Evolutionary conservation across 208 protist species (phyloP).

Genomic region (Balamuthia mandrillaris): DNA sequence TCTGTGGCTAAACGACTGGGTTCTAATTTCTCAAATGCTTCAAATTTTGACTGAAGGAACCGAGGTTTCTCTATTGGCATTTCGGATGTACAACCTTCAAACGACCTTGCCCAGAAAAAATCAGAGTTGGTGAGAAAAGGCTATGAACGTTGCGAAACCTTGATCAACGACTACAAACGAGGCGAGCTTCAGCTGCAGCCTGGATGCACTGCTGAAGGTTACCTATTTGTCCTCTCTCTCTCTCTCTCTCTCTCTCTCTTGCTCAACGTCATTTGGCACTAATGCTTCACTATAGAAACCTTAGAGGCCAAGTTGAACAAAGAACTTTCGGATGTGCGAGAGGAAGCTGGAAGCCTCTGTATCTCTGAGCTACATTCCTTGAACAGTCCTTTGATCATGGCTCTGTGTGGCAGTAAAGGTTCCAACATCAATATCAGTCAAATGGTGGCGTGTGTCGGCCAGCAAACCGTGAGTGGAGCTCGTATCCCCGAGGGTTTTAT

Average conservation of each 20-base stretch:
- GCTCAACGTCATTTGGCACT: neutral
- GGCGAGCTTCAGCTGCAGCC: neutral
- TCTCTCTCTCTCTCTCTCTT: too few species aligned
- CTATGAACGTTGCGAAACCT: constrained; percentile 69
- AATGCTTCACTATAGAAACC: constrained; percentile 36
- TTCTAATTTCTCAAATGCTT: neutral
- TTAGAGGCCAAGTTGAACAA: constrained; percentile 85
- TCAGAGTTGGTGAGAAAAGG: constrained; percentile 82
- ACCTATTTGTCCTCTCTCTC: too few species aligned
- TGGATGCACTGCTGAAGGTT: too few species aligned
- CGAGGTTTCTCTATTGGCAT: constrained; percentile 99
- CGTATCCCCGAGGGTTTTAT: constrained; percentile 97
- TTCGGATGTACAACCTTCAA: constrained; percentile 90
- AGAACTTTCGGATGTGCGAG: constrained; percentile 94
- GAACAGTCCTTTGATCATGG: constrained; percentile 99
- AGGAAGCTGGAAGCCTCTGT: constrained; percentile 92
- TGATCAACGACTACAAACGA: constrained; percentile 20
- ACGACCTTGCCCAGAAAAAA: constrained; percentile 83
- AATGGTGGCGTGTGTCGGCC: constrained; percentile 98
- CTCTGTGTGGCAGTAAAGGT: constrained; percentile 93
- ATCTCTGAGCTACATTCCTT: constrained; percentile 85
- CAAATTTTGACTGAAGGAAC: constrained; percentile 66
- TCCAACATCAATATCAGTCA: constrained; percentile 99
- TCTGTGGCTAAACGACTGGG: neutral
- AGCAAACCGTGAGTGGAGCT: constrained; percentile 96